phyloP scores from a whole-genome alignment of 225 moss, liverwort and hornwort genomes.

The Rhytidiadelphus loreus region DNA sequence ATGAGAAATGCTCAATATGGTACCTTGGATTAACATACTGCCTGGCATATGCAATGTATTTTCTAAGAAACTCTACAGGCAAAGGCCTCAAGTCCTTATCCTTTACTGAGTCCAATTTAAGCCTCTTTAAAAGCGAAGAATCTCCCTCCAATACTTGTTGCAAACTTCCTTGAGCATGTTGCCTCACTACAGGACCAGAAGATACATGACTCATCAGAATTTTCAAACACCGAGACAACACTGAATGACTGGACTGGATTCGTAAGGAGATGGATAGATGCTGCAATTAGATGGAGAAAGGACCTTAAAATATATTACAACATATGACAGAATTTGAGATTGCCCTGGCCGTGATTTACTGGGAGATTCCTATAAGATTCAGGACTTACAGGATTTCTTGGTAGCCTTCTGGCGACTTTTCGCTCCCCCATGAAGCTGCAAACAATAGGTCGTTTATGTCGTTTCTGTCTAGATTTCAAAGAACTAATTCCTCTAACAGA shows the following conservation, averaged over 20 bases:
- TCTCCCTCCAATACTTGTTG: constrained; percentile 45
- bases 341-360: background rate
- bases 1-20: background rate
- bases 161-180: constrained; percentile 37
- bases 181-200: constrained; percentile 33
- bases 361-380: background rate
- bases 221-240: background rate
- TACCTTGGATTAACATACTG: constrained; percentile 86
- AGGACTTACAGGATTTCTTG: constrained; percentile 59
- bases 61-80: constrained; percentile 75
- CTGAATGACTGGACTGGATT: background rate
- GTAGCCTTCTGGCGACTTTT: constrained; percentile 65
- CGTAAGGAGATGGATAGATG: background rate
- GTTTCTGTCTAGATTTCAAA: background rate
- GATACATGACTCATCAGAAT: background rate
- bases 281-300: background rate
- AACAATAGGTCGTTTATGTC: background rate
- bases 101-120: constrained; percentile 64
- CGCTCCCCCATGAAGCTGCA: constrained; percentile 95
- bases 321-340: background rate
- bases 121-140: constrained; percentile 50
- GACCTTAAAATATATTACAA: background rate
- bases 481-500: background rate
- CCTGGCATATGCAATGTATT: constrained; percentile 88
- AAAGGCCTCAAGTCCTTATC: constrained; percentile 69